These are phyloP conservation scores for Athelia sp. DNA, from an alignment of 1,284 basidiomycete genomes.

Conservation along the genomic window DNA sequence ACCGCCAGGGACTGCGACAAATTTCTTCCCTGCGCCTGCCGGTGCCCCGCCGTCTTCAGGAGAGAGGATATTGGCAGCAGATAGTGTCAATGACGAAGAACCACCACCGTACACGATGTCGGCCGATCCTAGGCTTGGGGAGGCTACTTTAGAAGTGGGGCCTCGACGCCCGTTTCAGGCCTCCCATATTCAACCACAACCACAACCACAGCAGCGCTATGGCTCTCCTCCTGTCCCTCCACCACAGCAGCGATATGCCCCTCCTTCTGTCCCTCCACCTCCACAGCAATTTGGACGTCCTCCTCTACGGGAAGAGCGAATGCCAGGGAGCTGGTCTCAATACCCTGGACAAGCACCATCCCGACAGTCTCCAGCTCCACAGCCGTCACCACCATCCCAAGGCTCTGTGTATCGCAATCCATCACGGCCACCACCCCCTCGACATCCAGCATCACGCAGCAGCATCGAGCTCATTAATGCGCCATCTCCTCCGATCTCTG, in stretches of 20 bases:
- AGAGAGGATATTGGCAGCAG: background rate
- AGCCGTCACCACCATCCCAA: too few species aligned
- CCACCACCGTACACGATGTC: background rate
- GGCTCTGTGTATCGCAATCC: background rate
- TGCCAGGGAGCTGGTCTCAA: too few species aligned
- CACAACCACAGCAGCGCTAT: background rate
- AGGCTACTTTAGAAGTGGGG: background rate
- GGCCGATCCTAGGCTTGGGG: background rate
- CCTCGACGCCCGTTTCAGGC: background rate
- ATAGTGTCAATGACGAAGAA: background rate
- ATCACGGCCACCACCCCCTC: background rate
- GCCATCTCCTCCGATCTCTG: conserved; percentile 4
- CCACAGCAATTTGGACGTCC: background rate
- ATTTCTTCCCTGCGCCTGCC: too few species aligned
- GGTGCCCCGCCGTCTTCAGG: too few species aligned
- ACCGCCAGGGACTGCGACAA: too few species aligned
- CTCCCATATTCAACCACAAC: background rate
- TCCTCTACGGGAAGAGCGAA: background rate
- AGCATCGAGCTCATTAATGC: background rate
- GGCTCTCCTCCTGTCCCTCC: background rate
- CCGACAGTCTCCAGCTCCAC: too few species aligned
- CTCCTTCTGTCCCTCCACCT: background rate
- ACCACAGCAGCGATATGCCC: background rate
- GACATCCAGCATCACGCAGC: background rate
- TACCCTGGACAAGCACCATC: too few species aligned